phyloP scores from a whole-genome alignment of 1,284 basidiomycete species.

The Macrocystidia cucumis region DNA sequence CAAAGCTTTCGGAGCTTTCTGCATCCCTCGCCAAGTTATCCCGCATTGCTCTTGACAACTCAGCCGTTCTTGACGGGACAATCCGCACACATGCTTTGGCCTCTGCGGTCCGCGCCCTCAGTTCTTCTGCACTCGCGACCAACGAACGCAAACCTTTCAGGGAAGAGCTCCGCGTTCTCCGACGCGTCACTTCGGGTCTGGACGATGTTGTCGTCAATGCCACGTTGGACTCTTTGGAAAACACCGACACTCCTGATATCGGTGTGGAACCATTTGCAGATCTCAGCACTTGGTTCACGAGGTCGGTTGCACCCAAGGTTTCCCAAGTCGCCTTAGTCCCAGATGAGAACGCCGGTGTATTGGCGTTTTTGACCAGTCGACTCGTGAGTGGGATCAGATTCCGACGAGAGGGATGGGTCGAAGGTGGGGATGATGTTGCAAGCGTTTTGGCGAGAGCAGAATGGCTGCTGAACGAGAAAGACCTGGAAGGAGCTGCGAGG shows the following conservation, averaged over 20 bases:
- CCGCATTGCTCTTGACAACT: constrained; percentile 87
- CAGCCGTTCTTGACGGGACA: constrained; percentile 84
- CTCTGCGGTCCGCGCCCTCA: constrained; percentile 65
- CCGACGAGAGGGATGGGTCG: constrained; percentile 64
- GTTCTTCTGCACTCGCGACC: constrained; percentile 46
- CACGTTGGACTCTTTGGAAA: constrained; percentile 69
- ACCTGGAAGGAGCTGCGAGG: constrained; percentile 85
- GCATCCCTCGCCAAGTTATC: constrained; percentile 88
- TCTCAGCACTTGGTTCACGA: constrained; percentile 85
- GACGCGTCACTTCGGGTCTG: constrained; percentile 63
- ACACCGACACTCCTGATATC: constrained; percentile 69
- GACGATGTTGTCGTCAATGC: constrained; percentile 62
- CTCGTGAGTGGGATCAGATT: constrained; percentile 76
- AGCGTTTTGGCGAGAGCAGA: constrained; percentile 89
- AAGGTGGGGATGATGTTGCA: constrained; percentile 81
- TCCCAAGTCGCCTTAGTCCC: constrained; percentile 89
- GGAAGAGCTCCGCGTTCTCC: constrained; percentile 81
- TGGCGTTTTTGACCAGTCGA: constrained; percentile 82
- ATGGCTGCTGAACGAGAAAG: constrained; percentile 85
- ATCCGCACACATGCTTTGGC: constrained; percentile 79
- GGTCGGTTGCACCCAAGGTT: constrained; percentile 80
- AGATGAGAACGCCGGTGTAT: constrained; percentile 78
- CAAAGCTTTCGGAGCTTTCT: constrained; percentile 91
- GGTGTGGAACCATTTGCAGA: constrained; percentile 90
- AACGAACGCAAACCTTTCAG: constrained; percentile 75